Base-by-base conservation (phyloP, 768 basidiomycete species). In the Amanita phalloides region DNA sequence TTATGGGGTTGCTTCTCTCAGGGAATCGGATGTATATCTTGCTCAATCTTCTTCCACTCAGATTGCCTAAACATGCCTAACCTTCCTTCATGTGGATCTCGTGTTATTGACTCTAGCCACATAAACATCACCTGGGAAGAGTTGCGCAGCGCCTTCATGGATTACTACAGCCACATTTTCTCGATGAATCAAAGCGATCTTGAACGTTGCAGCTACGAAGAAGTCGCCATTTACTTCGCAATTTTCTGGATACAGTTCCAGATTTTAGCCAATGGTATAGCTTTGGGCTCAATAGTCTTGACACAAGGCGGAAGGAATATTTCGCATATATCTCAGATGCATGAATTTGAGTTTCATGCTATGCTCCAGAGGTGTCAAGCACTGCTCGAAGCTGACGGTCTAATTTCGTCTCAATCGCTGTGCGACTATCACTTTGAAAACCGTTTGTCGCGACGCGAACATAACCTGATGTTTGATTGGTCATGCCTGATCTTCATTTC, bases 1-100 rank as follows among this genome's bases (percentile, higher is more conserved):
- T 70, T 91, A 9, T 91, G 89, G 88, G 90, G 88, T 2, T 71
- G 67, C 45, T 64, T 70, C 11, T 65, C 64, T 33, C 89, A 91
- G 62, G 85, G 78, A 2, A 58, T 84, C 20, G 77, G 75, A 46
- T 93, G 90, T 60, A 61, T 62, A 23, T 65, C 68, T 2, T 93
- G 90, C 64, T 71, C 71, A 32, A 68, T 74, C 20, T 81, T 86
- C 50, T 71, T 74, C 20, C 53, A 53, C 26, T 17, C 14, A 10
- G 20, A 36, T 38, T 53, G 53, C 30, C 23, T 53, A 14, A 32
- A 26, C 6, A 21, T 37, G 2, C 20, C 37, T 8, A 21, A 35
- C 33, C 28, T 53, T 32, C 47, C 67, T 2, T 56, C 53, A 3
- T 88, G 85, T 56, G 67, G 68, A 4, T 56, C 61, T 6, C 49